Evolutionary conservation across 345 rosid genomes (phyloP), one percentile per base, ranked within the genome.

Genomic region (Moricandia moricandioides): DNA sequence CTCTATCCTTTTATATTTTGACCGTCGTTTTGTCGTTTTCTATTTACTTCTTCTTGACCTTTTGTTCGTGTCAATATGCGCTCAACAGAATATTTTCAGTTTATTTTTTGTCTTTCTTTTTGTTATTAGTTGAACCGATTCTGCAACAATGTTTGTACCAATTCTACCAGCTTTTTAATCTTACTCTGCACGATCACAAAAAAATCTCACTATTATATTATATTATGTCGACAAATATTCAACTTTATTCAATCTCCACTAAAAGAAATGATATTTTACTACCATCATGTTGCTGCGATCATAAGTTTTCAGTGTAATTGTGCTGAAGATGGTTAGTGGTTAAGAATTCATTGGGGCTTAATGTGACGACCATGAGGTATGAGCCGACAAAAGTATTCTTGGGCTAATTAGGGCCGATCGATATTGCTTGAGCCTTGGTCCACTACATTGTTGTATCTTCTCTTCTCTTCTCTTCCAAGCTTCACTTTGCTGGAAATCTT

Each of bases 11-110:
- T 37, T 65, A 51, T 69, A 76, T 70, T 71, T 78, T 78, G 81
- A 78, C 81, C 81, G 73, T 72, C 77, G 68, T 65, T 78, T 78
- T 78, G 81, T 66, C 69, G 29, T 59, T 71, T 78, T 71, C 71
- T 63, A 12, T 30, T 34, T 60, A 61, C 27, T 37, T 24, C 3
- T 59, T 66, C 68, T 78, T 78, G 81, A 78, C 81, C 69, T 78
- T 77, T 77, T 77, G 80, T 56, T 77, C 52, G 75, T 72, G 77
- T 78, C 81, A 71, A 58, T 78, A 65, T 78, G 69, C 34, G 72
- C 49, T 71, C 72, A 7, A 35, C 11, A 49, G 81, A 72, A 78
- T 78, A 78, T 66, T 66, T 59, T 34, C 12, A 37, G 14, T 3
- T 9, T 37, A n/a, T n/a, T 27, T 61, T 9, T 4, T 9, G 24